Percentiles rank a stretch among this genome's conserved stretches.
Evolutionary conservation across 352 stramenopile species (phyloP).

Genomic region (Phytopythium montanum): DNA sequence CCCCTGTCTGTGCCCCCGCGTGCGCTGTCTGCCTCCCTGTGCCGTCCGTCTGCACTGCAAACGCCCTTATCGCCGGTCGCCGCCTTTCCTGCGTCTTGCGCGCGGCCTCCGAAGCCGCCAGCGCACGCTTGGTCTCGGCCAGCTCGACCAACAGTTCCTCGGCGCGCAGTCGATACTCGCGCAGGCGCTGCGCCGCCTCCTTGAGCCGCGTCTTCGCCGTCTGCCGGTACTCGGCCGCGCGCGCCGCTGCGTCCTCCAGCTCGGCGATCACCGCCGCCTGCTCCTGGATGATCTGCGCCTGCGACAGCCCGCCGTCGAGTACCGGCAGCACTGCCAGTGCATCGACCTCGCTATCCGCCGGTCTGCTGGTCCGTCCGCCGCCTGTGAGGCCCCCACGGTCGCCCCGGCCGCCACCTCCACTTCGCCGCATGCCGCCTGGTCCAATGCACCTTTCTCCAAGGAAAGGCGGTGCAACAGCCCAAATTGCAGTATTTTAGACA

Average conservation of each 20-base stretch:
- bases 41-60: conserved; percentile 17
- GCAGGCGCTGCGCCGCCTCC: conserved; percentile 48
- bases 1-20: conserved; percentile 19
- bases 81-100: conserved; percentile 7
- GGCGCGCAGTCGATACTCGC: conserved; percentile 56
- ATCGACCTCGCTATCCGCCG: neutral
- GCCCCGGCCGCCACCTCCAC: neutral
- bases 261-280: conserved; percentile 53
- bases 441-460: neutral
- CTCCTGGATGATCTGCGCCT: conserved; percentile 66
- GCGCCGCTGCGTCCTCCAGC: conserved; percentile 35
- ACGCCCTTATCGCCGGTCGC: neutral
- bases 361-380: neutral
- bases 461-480: no score
- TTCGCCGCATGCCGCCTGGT: neutral
- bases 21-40: neutral
- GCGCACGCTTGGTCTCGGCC: conserved; percentile 14
- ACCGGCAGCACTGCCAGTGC: neutral
- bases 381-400: neutral
- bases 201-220: conserved; percentile 68
- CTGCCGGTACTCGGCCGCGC: conserved; percentile 42
- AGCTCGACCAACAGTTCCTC: conserved; percentile 39
- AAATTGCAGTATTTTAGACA: no score
- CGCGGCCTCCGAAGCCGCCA: conserved; percentile 17
- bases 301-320: conserved; percentile 26